Conservation (phyloP, 768 basidiomycete genomes). For the Kwoniella bestiolae region DNA sequence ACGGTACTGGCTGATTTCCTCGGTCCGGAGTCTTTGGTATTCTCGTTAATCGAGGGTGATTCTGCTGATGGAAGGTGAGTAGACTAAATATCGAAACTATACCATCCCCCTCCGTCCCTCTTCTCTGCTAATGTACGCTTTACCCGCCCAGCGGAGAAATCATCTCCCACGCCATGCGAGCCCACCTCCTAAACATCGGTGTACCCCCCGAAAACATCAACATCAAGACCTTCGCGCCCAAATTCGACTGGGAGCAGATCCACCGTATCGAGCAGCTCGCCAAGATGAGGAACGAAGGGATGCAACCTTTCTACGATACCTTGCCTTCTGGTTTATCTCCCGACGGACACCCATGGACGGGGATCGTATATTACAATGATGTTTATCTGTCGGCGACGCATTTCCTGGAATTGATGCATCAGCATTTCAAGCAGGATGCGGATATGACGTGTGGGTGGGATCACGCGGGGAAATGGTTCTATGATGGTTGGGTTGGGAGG, state of each 20-base stretch:
- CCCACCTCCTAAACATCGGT: constrained; percentile 44
- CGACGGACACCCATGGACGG: constrained; percentile 47
- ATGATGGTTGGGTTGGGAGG: constrained; percentile 57
- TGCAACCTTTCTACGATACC: constrained; percentile 51
- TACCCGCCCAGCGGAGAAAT: constrained; percentile 39
- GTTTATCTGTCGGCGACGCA: constrained; percentile 53
- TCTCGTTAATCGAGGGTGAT: constrained; percentile 46
- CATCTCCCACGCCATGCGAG: constrained; percentile 41
- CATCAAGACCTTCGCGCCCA: constrained; percentile 44
- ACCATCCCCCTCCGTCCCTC: too few relatives aligned
- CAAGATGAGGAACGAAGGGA: constrained; percentile 51
- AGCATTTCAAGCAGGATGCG: constrained; percentile 53
- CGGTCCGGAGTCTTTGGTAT: constrained; percentile 43
- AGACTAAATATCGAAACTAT: too few relatives aligned
- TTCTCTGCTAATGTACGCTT: background rate
- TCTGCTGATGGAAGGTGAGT: constrained; percentile 51
- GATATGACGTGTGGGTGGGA: constrained; percentile 59
- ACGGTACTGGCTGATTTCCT: constrained; percentile 50
- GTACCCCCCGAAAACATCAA: constrained; percentile 51
- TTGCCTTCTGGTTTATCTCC: constrained; percentile 36
- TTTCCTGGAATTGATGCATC: constrained; percentile 55
- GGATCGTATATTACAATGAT: constrained; percentile 56
- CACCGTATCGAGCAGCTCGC: constrained; percentile 55
- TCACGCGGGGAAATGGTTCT: constrained; percentile 53
- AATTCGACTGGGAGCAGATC: constrained; percentile 44